phyloP scores from a whole-genome alignment of 192 early-diverging fungal genomes.

The Rhizophagus prolifer region DNA sequence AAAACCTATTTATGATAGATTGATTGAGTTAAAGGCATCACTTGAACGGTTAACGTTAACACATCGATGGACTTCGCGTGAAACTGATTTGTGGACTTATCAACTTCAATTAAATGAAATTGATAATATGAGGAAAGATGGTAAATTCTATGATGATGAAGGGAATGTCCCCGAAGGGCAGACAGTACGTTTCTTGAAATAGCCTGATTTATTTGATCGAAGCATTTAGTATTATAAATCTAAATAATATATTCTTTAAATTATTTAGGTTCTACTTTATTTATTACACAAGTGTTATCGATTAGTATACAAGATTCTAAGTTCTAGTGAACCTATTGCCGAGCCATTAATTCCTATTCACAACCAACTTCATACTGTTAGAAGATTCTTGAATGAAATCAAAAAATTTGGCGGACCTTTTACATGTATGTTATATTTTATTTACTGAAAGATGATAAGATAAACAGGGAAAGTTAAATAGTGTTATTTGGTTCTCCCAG shows the following conservation, averaged over 20 bases:
- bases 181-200: neutral
- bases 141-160: conserved; percentile 75
- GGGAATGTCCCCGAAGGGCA: conserved; percentile 74
- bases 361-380: conserved; percentile 81
- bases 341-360: conserved; percentile 83
- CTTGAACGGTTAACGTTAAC: conserved; percentile 76
- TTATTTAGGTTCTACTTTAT: conserved; percentile 9
- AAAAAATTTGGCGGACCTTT: conserved; percentile 80
- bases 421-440: conserved; percentile 45
- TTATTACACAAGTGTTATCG: conserved; percentile 84
- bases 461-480: no score
- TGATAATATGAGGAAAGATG: conserved; percentile 78
- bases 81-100: conserved; percentile 67
- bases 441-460: no score
- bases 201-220: neutral
- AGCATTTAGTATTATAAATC: no score
- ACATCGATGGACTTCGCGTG: conserved; percentile 75
- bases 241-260: neutral
- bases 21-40: conserved; percentile 70
- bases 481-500: conserved; percentile 22
- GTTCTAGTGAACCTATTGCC: conserved; percentile 75
- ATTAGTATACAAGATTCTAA: conserved; percentile 78
- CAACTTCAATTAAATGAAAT: conserved; percentile 77
- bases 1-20: conserved; percentile 56
- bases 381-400: conserved; percentile 74